Conservation (phyloP, 164 flowering plant genomes). For the Saururus chinensis region DNA sequence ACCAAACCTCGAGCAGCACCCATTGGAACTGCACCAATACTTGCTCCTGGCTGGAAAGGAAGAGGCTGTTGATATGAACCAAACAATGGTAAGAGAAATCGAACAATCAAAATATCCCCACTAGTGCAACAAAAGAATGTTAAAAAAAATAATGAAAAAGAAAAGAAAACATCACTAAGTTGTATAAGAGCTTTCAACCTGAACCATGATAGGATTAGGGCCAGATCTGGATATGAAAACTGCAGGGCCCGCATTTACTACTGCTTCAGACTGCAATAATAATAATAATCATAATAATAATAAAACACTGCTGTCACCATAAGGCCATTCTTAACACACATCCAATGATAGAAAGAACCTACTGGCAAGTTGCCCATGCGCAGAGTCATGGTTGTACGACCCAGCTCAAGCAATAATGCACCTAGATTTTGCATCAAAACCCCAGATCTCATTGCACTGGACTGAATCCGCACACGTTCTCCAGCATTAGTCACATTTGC, state of each 20-base stretch:
- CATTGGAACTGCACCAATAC: constrained; percentile 45
- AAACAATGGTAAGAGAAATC: neutral
- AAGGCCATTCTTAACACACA: neutral
- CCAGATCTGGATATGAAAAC: constrained; percentile 70
- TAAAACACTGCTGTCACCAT: neutral
- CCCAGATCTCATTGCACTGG: constrained; percentile 57
- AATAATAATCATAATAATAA: neutral
- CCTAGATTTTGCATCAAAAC: constrained; percentile 57
- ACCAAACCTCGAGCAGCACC: constrained; percentile 37
- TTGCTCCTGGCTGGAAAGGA: constrained; percentile 60
- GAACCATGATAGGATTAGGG: constrained; percentile 94
- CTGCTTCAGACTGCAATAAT: constrained; percentile 60
- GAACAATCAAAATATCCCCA: neutral
- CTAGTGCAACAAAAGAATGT: neutral
- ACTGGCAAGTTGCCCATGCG: constrained; percentile 74
- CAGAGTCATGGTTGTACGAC: constrained; percentile 76
- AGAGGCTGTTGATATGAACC: constrained; percentile 38
- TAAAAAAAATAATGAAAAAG: neutral
- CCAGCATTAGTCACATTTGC: constrained; percentile 36
- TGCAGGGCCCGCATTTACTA: constrained; percentile 92
- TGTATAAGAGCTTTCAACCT: constrained; percentile 27
- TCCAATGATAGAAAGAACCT: constrained; percentile 14
- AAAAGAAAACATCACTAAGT: neutral
- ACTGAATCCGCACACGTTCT: constrained; percentile 37
- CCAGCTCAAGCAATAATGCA: constrained; percentile 80